These are phyloP conservation scores for Phytophthora capsici DNA, from an alignment of 352 stramenopile genomes.

Conservation along the genomic window DNA sequence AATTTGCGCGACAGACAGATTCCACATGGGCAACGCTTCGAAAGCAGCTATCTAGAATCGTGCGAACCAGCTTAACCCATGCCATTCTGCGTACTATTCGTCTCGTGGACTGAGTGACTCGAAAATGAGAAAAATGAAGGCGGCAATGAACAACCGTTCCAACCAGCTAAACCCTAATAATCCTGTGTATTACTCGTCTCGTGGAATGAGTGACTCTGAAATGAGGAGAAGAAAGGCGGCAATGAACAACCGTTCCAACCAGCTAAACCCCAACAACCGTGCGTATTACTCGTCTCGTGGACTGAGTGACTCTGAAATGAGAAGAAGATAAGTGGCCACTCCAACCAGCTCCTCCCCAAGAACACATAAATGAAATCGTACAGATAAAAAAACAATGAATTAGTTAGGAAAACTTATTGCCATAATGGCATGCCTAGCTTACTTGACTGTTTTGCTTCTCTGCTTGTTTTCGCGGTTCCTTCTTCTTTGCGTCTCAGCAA, in stretches of 20 bases:
- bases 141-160: neutral
- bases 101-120: neutral
- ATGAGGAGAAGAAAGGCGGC: neutral
- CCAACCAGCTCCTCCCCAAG: neutral
- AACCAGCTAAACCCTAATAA: conserved; percentile 1
- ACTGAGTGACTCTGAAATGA: neutral
- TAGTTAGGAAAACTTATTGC: conserved; percentile 3
- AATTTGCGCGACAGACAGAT: neutral
- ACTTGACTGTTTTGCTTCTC: neutral
- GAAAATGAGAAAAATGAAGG: neutral
- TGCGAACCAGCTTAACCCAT: neutral
- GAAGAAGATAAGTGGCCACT: neutral
- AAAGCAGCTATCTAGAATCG: neutral
- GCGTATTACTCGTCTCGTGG: conserved; percentile 3
- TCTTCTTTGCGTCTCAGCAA: neutral
- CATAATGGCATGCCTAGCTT: neutral
- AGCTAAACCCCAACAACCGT: neutral
- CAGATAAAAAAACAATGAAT: neutral
- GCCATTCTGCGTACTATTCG: neutral
- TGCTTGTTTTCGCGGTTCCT: neutral
- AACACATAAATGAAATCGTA: too few species aligned
- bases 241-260: conserved; percentile 13
- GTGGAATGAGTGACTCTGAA: neutral
- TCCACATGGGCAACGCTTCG: neutral
- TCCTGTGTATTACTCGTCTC: neutral